Base-by-base conservation (phyloP, 306 rosid species). In the Neltuma alba region DNA sequence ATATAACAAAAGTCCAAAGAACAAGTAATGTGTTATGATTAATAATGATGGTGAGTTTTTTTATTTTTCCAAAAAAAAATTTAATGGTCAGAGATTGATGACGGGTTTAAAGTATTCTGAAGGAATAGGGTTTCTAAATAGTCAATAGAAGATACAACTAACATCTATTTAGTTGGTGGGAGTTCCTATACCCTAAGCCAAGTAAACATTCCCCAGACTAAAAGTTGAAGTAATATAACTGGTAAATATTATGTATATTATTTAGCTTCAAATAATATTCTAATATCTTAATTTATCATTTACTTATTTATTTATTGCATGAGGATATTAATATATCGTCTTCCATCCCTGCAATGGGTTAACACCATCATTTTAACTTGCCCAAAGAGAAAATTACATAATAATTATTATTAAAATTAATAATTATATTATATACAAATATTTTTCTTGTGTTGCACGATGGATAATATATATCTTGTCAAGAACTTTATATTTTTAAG, bases 131-230 rank as follows among this genome's bases (percentile, higher is more conserved):
- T 70, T 64, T 36, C 2, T 42, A 27, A 37, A 74, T 47, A 85
- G 99, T 95, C 99, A 93, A 95, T 18, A 82, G 91, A 77, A 77
- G 99, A 83, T 93, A 90, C 97, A 95, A 91, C 99, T 85, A 95
- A 88, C 38, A 80, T 76, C 77, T 34, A 80, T 74, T 78, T 41
- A 92, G 91, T 91, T 86, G 98, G 91, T 90, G 91, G 87, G 93
- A 75, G 75, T 79, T 86, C 85, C 83, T 25, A 61, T 78, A 76
- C 88, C 66, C 76, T 58, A 85, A 82, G 85, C 79, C 68, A 85
- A 79, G 85, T 70, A 71, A 72, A 66, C 71, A 76, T 76, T 82
- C 52, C 37, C 30, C 14, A 34, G 48, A 57, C 31, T 3, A 18
- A 28, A 38, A 42, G 31, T 13, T 11, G 1, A 58, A 20, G 50